Percentiles rank a stretch among this genome's conserved stretches.
Evolutionary conservation across 805 yeast species (phyloP).

Genomic region (Nakazawaea siamensis): DNA sequence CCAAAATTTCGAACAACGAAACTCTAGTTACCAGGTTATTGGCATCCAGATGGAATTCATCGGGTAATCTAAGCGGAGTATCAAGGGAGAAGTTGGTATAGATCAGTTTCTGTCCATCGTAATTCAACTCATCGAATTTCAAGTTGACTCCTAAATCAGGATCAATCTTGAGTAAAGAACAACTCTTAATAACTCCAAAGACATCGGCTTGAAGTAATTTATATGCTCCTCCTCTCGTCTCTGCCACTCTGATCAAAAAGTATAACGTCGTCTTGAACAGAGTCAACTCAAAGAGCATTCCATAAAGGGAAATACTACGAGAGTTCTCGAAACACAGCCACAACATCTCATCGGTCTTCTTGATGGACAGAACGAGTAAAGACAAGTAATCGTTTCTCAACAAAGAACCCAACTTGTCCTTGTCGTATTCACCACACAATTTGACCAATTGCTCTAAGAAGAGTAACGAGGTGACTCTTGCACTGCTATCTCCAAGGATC

Average conservation of each 20-base stretch:
- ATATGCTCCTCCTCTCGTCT: constrained; percentile 69
- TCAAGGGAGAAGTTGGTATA: constrained; percentile 43
- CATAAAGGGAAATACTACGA: constrained; percentile 35
- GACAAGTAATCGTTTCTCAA: constrained; percentile 59
- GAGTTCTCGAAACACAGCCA: constrained; percentile 17
- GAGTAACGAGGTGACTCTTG: constrained; percentile 69
- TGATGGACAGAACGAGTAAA: constrained; percentile 57
- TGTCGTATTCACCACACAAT: constrained; percentile 35
- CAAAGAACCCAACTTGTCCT: constrained; percentile 52
- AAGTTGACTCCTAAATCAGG: constrained; percentile 71
- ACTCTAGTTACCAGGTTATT: constrained; percentile 18
- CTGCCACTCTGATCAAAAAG: constrained; percentile 67
- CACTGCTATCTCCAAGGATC: constrained; percentile 67
- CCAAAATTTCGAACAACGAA: constrained; percentile 58
- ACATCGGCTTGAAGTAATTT: constrained; percentile 68
- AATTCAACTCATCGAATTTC: constrained; percentile 27
- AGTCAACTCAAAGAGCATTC: constrained; percentile 64
- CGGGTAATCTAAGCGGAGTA: constrained; percentile 32
- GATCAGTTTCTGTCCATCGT: constrained; percentile 21
- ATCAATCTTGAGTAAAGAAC: constrained; percentile 55
- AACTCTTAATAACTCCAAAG: constrained; percentile 50
- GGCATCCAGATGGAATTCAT: constrained; percentile 15
- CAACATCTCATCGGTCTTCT: constrained; percentile 60
- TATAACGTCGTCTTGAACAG: constrained; percentile 67
- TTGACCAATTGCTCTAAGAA: constrained; percentile 45